Percentiles rank a stretch among this genome's conserved stretches.
These are phyloP conservation scores for Cryphonectria parasitica DNA, from an alignment of 2,329 filamentous ascomycete genomes.

Conservation along the genomic window DNA sequence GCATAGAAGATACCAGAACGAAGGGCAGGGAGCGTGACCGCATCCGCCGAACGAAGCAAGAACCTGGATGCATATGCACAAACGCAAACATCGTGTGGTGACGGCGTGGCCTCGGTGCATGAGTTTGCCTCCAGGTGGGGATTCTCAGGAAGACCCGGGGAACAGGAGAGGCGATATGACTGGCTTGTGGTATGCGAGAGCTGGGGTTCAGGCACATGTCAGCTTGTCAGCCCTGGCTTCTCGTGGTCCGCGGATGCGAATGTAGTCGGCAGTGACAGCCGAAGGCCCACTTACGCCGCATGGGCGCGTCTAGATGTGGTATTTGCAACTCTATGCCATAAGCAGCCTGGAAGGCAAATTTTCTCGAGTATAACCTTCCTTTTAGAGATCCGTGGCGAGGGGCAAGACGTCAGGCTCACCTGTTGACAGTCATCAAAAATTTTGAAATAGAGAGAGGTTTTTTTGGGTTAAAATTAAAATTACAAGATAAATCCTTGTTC, in stretches of 20 bases:
- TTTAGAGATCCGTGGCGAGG: slow-evolving; percentile 1
- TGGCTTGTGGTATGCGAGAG: not conserved
- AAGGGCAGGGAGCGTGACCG: slow-evolving; percentile 6
- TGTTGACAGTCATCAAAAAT: not conserved
- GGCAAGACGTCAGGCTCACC: not conserved
- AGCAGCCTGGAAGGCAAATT: slow-evolving; percentile 1
- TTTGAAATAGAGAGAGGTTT: too few species aligned
- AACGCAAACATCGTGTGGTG: slow-evolving; percentile 7
- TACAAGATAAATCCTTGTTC: not conserved
- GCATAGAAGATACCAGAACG: not conserved
- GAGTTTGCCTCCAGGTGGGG: not conserved
- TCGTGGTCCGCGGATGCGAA: slow-evolving; percentile 13
- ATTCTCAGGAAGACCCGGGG: slow-evolving; percentile 1
- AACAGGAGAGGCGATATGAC: slow-evolving; percentile 1
- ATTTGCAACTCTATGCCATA: slow-evolving; percentile 5
- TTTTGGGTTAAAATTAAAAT: too few species aligned
- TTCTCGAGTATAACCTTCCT: slow-evolving; percentile 1
- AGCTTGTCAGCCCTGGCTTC: slow-evolving; percentile 16
- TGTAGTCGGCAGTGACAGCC: slow-evolving; percentile 9
- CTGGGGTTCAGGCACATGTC: slow-evolving; percentile 11
- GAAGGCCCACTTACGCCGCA: slow-evolving; percentile 1
- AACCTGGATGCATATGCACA: slow-evolving; percentile 10
- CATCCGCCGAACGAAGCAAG: slow-evolving; percentile 2
- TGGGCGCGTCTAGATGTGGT: slow-evolving; percentile 6
- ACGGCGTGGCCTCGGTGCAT: slow-evolving; percentile 1